Evolutionary conservation across 257 asterid species (phyloP).

Genomic region (Cynanchum wilfordii): DNA sequence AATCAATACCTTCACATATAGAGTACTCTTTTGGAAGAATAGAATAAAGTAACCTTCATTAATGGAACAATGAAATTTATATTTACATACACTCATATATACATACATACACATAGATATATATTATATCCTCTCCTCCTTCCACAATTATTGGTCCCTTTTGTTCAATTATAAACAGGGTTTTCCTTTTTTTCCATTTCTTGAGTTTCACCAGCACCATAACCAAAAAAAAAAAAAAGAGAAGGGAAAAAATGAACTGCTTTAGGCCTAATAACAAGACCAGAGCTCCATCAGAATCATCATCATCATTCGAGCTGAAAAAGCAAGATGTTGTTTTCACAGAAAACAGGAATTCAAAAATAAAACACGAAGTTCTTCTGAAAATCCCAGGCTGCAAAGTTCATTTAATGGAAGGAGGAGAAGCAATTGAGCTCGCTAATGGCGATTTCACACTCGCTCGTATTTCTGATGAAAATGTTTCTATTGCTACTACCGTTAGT

Average conservation of each 20-base stretch:
- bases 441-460: constrained; percentile 52
- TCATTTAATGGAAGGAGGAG: constrained; percentile 61
- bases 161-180: neutral
- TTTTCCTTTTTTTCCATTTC: neutral
- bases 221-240: neutral
- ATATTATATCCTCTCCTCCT: constrained; percentile 13
- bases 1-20: neutral
- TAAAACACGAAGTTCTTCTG: constrained; percentile 46
- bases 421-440: constrained; percentile 50
- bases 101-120: neutral
- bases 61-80: constrained; percentile 22
- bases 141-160: neutral
- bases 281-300: constrained; percentile 11
- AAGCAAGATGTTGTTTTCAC: constrained; percentile 27
- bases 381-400: constrained; percentile 58
- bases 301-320: constrained; percentile 9
- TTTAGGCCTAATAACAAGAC: constrained; percentile 39
- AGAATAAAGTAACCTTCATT: constrained; percentile 42
- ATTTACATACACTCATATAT: too few relatives aligned
- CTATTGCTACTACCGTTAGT: constrained; percentile 59
- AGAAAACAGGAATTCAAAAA: constrained; percentile 24
- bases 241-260: constrained; percentile 38
- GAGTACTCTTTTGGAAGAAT: constrained; percentile 31
- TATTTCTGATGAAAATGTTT: constrained; percentile 37
- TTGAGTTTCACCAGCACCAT: neutral